Evolutionary conservation across 257 asterid species (phyloP).

Genomic region (Osmanthus fragrans): DNA sequence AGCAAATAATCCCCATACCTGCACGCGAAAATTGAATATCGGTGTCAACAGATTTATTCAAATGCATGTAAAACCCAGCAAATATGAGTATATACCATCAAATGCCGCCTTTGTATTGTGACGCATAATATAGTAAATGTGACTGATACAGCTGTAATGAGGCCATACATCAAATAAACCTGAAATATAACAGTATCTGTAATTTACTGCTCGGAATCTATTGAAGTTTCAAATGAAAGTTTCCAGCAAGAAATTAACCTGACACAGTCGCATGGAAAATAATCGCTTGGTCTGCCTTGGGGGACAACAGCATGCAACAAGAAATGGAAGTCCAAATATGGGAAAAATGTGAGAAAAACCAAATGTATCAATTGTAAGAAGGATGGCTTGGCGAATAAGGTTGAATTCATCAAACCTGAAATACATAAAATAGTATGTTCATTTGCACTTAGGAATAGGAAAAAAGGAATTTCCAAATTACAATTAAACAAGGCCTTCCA

Average conservation of each 20-base stretch:
- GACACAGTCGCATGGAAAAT: conserved; percentile 54
- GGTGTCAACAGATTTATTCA: background rate
- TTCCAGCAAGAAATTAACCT: conserved; percentile 39
- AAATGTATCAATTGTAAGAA: conserved; percentile 80
- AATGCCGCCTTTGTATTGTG: conserved; percentile 84
- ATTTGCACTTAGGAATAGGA: background rate
- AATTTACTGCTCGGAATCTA: conserved; percentile 1
- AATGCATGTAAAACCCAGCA: background rate
- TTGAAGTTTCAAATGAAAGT: background rate
- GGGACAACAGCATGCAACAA: conserved; percentile 45
- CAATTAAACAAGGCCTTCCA: background rate
- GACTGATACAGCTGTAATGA: conserved; percentile 54
- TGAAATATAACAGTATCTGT: conserved; percentile 32
- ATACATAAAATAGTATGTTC: conserved; percentile 6
- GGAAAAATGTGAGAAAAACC: conserved; percentile 91
- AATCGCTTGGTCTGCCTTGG: conserved; percentile 36
- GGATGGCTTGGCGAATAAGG: conserved; percentile 82
- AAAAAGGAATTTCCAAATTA: background rate
- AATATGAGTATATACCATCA: conserved; percentile 62
- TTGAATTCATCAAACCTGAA: conserved; percentile 89
- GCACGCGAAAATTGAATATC: conserved; percentile 25
- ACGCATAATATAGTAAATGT: conserved; percentile 83
- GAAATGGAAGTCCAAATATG: conserved; percentile 74
- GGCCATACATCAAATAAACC: conserved; percentile 83
- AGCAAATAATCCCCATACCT: conserved; percentile 99